phyloP scores from a whole-genome alignment of 2,329 filamentous ascomycete genomes.

The Fusarium nurragi region DNA sequence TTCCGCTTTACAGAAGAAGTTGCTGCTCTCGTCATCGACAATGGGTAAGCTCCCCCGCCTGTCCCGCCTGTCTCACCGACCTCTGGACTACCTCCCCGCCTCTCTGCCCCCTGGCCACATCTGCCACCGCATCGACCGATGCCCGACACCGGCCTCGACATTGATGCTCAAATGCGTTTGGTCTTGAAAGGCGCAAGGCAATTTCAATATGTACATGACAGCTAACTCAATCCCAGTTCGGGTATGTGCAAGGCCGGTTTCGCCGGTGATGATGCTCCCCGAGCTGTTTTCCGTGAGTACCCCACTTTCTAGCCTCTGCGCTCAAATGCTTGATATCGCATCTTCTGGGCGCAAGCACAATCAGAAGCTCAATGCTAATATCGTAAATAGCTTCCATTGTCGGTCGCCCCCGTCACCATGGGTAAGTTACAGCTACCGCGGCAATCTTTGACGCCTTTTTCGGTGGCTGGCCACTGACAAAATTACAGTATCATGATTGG shows the following conservation, averaged over 20 bases:
- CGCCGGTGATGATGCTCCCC: conserved; percentile 99
- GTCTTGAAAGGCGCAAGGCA: conserved; percentile 3
- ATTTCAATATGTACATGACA: conserved; percentile 4
- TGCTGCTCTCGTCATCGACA: conserved; percentile 99
- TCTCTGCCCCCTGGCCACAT: conserved; percentile 31
- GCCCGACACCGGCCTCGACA: conserved; percentile 30
- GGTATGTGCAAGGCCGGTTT: conserved; percentile 99
- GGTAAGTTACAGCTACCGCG: conserved; percentile 69
- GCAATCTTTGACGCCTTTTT: conserved; percentile 20
- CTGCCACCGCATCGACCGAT: conserved; percentile 40
- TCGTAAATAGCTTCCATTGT: conserved; percentile 87
- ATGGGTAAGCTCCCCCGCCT: conserved; percentile 88
- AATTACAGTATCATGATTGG: conserved; percentile 96
- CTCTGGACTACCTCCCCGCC: conserved; percentile 41
- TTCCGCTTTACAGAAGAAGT: conserved; percentile 85
- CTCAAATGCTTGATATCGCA: conserved; percentile 34
- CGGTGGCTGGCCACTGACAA: conserved; percentile 28
- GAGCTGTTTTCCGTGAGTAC: conserved; percentile 99
- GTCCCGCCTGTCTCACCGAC: conserved; percentile 51
- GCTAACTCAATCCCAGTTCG: conserved; percentile 75
- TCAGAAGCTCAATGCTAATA: conserved; percentile 49
- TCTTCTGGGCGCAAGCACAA: conserved; percentile 16
- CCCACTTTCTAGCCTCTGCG: conserved; percentile 47
- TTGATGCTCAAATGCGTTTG: conserved; percentile 15
- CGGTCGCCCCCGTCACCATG: conserved; percentile 99